Evolutionary conservation across 345 rosid species (phyloP).

Genomic region (Arabidopsis arenosa): DNA sequence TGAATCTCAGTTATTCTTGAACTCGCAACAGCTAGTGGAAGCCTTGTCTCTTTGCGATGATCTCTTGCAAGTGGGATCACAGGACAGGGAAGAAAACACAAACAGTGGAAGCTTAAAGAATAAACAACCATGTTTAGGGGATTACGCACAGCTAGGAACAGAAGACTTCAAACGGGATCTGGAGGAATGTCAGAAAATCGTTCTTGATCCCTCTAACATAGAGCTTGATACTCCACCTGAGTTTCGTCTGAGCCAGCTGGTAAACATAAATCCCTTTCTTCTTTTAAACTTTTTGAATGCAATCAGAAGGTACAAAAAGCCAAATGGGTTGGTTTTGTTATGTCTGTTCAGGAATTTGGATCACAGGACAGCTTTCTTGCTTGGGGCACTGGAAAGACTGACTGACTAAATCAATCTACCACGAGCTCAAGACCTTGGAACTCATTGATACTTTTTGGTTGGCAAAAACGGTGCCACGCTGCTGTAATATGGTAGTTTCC

Average conservation of each 20-base stretch:
- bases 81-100: conserved; percentile 55
- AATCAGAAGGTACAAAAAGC: background rate
- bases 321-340: background rate
- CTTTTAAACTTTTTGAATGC: background rate
- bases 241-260: conserved; percentile 92
- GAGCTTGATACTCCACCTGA: conserved; percentile 96
- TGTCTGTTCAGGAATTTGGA: conserved; percentile 71
- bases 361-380: conserved; percentile 90
- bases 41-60: conserved; percentile 87
- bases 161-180: conserved; percentile 82
- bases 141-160: conserved; percentile 75
- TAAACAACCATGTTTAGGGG: conserved; percentile 67
- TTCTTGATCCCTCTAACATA: conserved; percentile 73
- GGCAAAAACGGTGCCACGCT: conserved; percentile 25
- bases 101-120: conserved; percentile 45
- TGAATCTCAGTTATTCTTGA: conserved; percentile 69
- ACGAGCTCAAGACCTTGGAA: conserved; percentile 24
- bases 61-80: conserved; percentile 79
- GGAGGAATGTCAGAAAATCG: conserved; percentile 81
- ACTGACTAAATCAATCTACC: conserved; percentile 36
- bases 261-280: conserved; percentile 31
- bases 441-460: conserved; percentile 24
- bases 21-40: conserved; percentile 94
- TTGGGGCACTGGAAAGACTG: conserved; percentile 73
- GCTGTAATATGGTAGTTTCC: conserved; percentile 24